Conservation (phyloP, 2,329 filamentous ascomycete species). For the Seiridium cupressi region DNA sequence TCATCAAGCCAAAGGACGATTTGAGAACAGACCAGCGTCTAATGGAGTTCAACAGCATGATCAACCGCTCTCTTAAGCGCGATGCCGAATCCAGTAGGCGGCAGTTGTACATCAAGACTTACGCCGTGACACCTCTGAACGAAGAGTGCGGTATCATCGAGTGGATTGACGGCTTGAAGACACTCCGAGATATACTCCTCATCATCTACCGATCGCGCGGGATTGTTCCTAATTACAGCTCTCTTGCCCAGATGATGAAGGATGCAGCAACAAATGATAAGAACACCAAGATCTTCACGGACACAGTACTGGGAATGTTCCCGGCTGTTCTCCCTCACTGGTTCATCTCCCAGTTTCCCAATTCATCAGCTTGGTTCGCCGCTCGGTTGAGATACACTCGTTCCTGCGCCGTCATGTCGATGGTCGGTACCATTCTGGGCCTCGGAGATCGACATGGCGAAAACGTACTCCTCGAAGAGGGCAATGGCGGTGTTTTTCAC, state of each 20-base stretch:
- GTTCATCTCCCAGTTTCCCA: constrained; percentile 94
- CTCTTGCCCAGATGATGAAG: constrained; percentile 63
- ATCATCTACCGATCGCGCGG: constrained; percentile 74
- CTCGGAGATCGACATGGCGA: constrained; percentile 95
- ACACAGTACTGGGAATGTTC: constrained; percentile 64
- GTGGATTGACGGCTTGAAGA: constrained; percentile 96
- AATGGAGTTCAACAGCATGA: constrained; percentile 99
- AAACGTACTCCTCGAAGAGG: constrained; percentile 93
- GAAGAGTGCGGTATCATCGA: constrained; percentile 98
- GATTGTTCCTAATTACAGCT: constrained; percentile 66
- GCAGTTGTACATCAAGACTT: constrained; percentile 93
- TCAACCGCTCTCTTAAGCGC: constrained; percentile 89
- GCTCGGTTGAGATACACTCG: constrained; percentile 87
- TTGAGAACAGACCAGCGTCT: constrained; percentile 94
- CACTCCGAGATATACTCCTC: constrained; percentile 86
- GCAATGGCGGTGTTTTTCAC: constrained; percentile 90
- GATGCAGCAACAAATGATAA: constrained; percentile 55
- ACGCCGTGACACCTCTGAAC: constrained; percentile 93
- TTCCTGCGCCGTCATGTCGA: constrained; percentile 98
- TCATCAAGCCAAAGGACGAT: constrained; percentile 98
- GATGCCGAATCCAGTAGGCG: constrained; percentile 88
- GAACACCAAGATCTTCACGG: constrained; percentile 70
- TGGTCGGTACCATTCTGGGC: constrained; percentile 92
- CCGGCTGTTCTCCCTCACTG: constrained; percentile 85
- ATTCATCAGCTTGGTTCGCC: constrained; percentile 88